A percentile compares a stretch with the other conserved stretches of the same genome.
phyloP scores from a whole-genome alignment of 108 stramenopile species.

The Skeletonema menzelii region DNA sequence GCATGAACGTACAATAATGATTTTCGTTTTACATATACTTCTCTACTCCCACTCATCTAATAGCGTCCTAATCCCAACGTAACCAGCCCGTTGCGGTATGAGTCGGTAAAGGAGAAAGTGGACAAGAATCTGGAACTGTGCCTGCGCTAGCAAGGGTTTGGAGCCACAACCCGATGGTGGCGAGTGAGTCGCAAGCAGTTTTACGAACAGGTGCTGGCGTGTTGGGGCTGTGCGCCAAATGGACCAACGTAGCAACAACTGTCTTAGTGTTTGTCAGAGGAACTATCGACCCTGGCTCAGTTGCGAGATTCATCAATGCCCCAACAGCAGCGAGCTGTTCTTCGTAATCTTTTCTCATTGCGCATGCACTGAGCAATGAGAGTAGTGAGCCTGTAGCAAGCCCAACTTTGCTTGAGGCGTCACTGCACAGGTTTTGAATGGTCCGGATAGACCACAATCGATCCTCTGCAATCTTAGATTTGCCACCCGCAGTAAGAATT shows the following conservation, averaged over 20 bases:
- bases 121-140: constrained; percentile 61
- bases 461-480: constrained; percentile 52
- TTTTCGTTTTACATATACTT: background rate
- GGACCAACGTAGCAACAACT: constrained; percentile 80
- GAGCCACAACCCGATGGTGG: constrained; percentile 82
- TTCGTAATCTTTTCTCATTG: constrained; percentile 61
- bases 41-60: background rate
- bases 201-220: constrained; percentile 53
- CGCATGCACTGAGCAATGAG: constrained; percentile 57
- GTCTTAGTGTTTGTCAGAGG: constrained; percentile 81
- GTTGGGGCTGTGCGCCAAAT: constrained; percentile 69
- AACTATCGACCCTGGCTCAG: constrained; percentile 81
- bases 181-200: constrained; percentile 77
- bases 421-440: constrained; percentile 78
- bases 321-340: constrained; percentile 77
- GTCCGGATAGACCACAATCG: constrained; percentile 71
- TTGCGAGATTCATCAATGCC: constrained; percentile 75
- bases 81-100: constrained; percentile 78
- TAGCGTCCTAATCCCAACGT: constrained; percentile 57
- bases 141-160: constrained; percentile 80
- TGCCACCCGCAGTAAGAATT: constrained; percentile 50
- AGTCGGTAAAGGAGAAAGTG: constrained; percentile 63
- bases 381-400: constrained; percentile 58
- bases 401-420: constrained; percentile 57
- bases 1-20: background rate